These are phyloP conservation scores for Hamamelis virginiana DNA, from an alignment of 164 flowering plant genomes.

Conservation along the genomic window DNA sequence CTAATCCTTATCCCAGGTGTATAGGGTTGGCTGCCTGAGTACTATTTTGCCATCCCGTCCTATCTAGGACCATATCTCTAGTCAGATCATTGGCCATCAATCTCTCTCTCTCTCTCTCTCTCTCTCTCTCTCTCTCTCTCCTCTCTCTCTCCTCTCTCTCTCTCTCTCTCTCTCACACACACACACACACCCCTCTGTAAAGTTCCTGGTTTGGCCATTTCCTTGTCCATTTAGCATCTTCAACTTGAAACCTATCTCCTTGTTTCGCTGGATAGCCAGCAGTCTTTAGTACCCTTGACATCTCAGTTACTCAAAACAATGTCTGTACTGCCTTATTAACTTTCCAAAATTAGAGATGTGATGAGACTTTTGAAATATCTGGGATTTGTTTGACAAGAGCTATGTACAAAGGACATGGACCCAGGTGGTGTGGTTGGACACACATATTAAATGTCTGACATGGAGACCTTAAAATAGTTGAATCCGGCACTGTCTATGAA, in stretches of 20 bases:
- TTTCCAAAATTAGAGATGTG: background rate
- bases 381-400: background rate
- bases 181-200: background rate
- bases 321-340: background rate
- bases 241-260: background rate
- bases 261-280: background rate
- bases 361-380: background rate
- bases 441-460: background rate
- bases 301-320: background rate
- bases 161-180: too few relatives aligned
- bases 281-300: background rate
- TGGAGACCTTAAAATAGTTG: background rate
- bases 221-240: background rate
- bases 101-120: background rate
- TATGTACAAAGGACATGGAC: background rate
- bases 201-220: background rate
- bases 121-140: background rate
- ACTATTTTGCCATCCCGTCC: background rate
- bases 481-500: background rate
- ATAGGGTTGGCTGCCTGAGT: too few relatives aligned
- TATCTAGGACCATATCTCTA: slow-evolving; percentile 1
- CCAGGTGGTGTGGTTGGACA: background rate
- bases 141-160: background rate
- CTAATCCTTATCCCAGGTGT: too few relatives aligned
- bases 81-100: background rate